Base-by-base conservation (phyloP, 192 early-diverging fungal species). In the Lobulomyces angularis region DNA sequence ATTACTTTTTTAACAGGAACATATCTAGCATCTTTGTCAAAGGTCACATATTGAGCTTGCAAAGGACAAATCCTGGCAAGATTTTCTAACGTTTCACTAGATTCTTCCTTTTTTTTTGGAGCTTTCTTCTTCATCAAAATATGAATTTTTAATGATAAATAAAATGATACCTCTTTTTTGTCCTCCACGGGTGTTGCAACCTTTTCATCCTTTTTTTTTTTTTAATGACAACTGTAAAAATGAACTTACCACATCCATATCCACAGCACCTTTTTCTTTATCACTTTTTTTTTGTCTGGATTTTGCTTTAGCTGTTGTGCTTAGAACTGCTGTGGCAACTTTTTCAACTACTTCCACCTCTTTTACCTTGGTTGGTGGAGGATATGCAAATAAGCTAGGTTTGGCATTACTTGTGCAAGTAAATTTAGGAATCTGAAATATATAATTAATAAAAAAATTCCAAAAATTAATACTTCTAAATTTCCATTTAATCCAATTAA, bases 401-500 rank as follows among this genome's bases (percentile, higher is more conserved):
- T 77, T 81, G 35, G 85, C 82, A 24, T 83, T 81, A n/a, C 86
- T 91, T 0, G 75, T 51, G 22, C 83, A 83, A 20, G 86, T 80
- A 38, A 97, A 74, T 62, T 84, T 76, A 21, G 93, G 93, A 43
- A 79, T 76, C 61, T 81, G 45, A 14, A 19, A 9, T 32, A 41
- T 35, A 23, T 27, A 7, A 53, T 27, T 11, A 33, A 16, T 40
- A 41, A 33, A 41, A 22, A 2, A 33, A 53, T 5, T 3, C 8
- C 11, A 11, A 20, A 28, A 36, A 17, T 16, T 20, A 35, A 39
- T 50, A 75, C 71, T 48, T 81, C 56, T 18, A 99, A 61, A 39
- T 92, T 68, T 41, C 79, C 80, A 62, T 93, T 89, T 41, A 99
- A 66, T 5, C 87, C 95, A 63, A 99, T 94, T 27, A 99, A 56